phyloP scores from a whole-genome alignment of 2,329 filamentous ascomycete species.

The Penicillium italicum region DNA sequence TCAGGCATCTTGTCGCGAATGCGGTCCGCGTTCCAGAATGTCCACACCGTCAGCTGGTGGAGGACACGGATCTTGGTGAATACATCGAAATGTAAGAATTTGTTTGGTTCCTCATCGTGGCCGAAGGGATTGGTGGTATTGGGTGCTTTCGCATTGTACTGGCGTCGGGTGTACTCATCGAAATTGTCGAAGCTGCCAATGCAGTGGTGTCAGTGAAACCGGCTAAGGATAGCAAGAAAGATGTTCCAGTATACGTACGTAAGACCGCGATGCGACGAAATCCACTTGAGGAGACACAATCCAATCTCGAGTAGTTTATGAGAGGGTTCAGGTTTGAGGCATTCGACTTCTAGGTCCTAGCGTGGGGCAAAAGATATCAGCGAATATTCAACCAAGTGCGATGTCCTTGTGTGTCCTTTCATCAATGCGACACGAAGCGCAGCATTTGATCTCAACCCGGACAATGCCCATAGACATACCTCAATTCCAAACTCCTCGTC shows the following conservation, averaged over 20 bases:
- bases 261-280: slow-evolving; percentile 88
- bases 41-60: slow-evolving; percentile 86
- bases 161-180: slow-evolving; percentile 86
- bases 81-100: slow-evolving; percentile 77
- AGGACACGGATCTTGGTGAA: slow-evolving; percentile 75
- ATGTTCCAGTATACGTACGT: slow-evolving; percentile 59
- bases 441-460: neutral
- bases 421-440: slow-evolving; percentile 15
- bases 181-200: slow-evolving; percentile 71
- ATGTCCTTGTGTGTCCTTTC: neutral
- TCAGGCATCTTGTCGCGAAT: slow-evolving; percentile 84
- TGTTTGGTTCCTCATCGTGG: slow-evolving; percentile 64
- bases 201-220: slow-evolving; percentile 6
- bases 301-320: slow-evolving; percentile 75
- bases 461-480: slow-evolving; percentile 51
- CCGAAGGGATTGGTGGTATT: slow-evolving; percentile 76
- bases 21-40: slow-evolving; percentile 79
- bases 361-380: slow-evolving; percentile 4
- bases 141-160: slow-evolving; percentile 79
- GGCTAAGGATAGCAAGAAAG: neutral
- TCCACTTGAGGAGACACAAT: slow-evolving; percentile 81
- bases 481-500: slow-evolving; percentile 86
- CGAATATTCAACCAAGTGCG: neutral
- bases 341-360: slow-evolving; percentile 85
- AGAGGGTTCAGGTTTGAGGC: slow-evolving; percentile 70